Percentiles rank a stretch among this genome's conserved stretches.
Conservation (phyloP, 805 yeast genomes). For the Wickerhamiella brachini region DNA sequence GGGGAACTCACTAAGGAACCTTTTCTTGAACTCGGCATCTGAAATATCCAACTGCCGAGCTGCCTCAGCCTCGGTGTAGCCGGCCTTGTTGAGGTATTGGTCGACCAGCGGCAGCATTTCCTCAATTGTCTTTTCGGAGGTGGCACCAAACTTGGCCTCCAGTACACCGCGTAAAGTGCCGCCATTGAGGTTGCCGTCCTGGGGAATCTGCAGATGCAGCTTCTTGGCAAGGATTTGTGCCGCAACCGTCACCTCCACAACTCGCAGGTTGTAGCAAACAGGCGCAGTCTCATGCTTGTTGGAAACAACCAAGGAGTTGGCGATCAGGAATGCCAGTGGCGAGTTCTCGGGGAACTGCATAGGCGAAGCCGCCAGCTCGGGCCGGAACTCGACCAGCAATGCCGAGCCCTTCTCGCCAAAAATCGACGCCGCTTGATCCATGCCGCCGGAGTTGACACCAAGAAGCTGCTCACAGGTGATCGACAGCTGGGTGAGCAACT, state of each 20-base stretch:
- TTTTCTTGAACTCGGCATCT: slow-evolving; percentile 30
- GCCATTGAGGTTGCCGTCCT: slow-evolving; percentile 38
- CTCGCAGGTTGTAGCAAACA: slow-evolving; percentile 52
- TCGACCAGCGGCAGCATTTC: slow-evolving; percentile 34
- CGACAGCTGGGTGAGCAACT: slow-evolving; percentile 44
- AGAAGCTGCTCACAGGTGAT: slow-evolving; percentile 56
- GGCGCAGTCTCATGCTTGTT: slow-evolving; percentile 63
- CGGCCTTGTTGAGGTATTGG: slow-evolving; percentile 28
- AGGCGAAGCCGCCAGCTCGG: slow-evolving; percentile 41
- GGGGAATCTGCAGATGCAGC: slow-evolving; percentile 30
- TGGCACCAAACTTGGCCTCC: slow-evolving; percentile 32
- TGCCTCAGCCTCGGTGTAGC: slow-evolving; percentile 38
- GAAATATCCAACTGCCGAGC: slow-evolving; percentile 32
- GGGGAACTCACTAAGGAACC: slow-evolving; percentile 39
- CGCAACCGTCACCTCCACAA: slow-evolving; percentile 58
- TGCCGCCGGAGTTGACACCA: slow-evolving; percentile 68
- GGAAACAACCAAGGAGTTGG: slow-evolving; percentile 48
- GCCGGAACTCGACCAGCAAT: slow-evolving; percentile 46
- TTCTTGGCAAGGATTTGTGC: slow-evolving; percentile 42
- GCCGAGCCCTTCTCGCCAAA: slow-evolving; percentile 49
- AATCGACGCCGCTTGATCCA: slow-evolving; percentile 64
- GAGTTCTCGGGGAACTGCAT: slow-evolving; percentile 38
- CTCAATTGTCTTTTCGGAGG: slow-evolving; percentile 30
- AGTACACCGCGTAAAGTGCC: slow-evolving; percentile 55
- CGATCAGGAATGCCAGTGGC: slow-evolving; percentile 40